Base-by-base conservation (phyloP, 1,284 basidiomycete species). In the Rhodotorula sp. region DNA sequence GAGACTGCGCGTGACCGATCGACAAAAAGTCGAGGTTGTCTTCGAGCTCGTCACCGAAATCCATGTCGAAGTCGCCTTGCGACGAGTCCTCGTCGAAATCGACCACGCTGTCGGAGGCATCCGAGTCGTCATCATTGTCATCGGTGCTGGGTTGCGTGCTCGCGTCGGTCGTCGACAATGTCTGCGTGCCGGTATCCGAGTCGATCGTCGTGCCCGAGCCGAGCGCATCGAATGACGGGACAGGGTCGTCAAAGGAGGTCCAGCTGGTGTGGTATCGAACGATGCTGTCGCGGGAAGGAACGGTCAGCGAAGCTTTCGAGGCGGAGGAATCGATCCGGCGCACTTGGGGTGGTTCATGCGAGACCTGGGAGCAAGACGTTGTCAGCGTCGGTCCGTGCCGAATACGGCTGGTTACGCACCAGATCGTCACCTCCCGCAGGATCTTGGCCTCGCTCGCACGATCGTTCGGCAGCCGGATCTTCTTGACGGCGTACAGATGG, bases 381-480 rank as follows among this genome's bases (percentile, higher is more conserved):
- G 30, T 55, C 44, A 49, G n/a, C 32, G 27, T 1, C 19, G 13
- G 6, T 9, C 7, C 3, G 9, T 27, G 13, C 6, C 19, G 22
- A 1, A 20, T 1, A 19, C 17, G 3, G 27, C 24, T 2, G 24
- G 10, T 2, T 8, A 48, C 66, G 58, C 49, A 71, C 77, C 76
- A 77, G 30, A 76, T 77, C 15, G 76, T 77, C 30, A 78, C 77
- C 61, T 78, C 77, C 4, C 77, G 68, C 5, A 78, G 57, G 22
- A 78, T 70, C 61, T 77, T 77, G 52, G 60, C 65, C 67, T 77
- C 76, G 58, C 67, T 62, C 29, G 69, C 64, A 10, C 64, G 61
- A 58, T 77, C 76, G 44, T 66, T 68, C 17, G 77, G 76, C 49
- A 78, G 53, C 48, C 73, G 67, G 62, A 78, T 74, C 64, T 77